Evolutionary conservation across 129 eudicot genomes (phyloP).

Genomic region (Arctium lappa): DNA sequence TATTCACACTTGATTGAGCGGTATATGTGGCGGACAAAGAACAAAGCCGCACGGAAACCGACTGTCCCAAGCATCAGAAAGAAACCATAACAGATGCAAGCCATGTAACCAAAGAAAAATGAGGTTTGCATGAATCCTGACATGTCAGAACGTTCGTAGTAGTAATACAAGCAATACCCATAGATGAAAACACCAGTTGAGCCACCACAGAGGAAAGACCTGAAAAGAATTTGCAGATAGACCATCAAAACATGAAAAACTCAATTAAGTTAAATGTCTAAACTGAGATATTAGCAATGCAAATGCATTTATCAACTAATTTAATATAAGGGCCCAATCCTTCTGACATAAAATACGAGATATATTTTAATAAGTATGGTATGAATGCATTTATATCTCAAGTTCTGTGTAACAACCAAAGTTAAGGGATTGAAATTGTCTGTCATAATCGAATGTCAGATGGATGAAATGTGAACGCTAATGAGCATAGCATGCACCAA

Average conservation of each 20-base stretch:
- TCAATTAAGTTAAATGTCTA: background rate
- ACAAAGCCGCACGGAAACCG: constrained; percentile 63
- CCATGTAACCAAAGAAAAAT: constrained; percentile 78
- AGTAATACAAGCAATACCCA: constrained; percentile 67
- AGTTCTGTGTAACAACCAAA: too few species aligned
- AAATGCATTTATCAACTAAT: background rate
- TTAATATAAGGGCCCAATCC: background rate
- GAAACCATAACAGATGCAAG: constrained; percentile 73
- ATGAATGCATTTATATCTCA: too few species aligned
- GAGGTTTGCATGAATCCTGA: constrained; percentile 83
- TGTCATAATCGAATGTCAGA: background rate
- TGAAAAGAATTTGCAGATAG: constrained; percentile 4
- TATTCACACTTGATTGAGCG: constrained; percentile 76
- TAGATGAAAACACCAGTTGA: constrained; percentile 67
- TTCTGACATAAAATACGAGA: background rate
- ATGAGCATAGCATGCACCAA: background rate
- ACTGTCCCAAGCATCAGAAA: constrained; percentile 69
- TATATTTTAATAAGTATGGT: too few species aligned
- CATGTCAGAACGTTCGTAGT: constrained; percentile 67
- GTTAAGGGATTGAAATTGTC: too few species aligned
- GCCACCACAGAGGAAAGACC: constrained; percentile 77
- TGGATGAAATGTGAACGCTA: background rate
- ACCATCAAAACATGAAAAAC: too few species aligned
- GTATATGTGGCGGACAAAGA: constrained; percentile 70
- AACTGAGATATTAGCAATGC: background rate